These are phyloP conservation scores for Chimonanthus salicifolius DNA, from an alignment of 164 flowering plant genomes.

Conservation along the genomic window DNA sequence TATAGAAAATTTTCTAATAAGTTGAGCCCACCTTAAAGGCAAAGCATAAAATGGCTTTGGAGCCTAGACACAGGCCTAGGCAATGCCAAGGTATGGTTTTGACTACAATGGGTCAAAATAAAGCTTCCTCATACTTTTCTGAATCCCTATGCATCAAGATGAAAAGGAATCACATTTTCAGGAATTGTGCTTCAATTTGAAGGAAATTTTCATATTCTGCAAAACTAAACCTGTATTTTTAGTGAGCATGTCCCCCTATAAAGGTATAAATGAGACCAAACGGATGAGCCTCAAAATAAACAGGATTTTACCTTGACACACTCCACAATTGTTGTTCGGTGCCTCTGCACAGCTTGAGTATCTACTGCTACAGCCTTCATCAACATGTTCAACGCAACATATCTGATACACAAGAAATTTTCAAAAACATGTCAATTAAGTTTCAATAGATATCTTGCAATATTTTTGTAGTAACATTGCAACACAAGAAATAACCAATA, in stretches of 20 bases:
- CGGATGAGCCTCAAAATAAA: too few relatives aligned
- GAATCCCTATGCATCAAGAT: too few relatives aligned
- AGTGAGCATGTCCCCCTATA: background rate
- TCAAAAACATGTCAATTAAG: background rate
- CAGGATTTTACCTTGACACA: conserved; percentile 76
- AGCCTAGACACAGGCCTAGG: too few relatives aligned
- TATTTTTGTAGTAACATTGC: too few relatives aligned
- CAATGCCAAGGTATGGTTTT: too few relatives aligned
- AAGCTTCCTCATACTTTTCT: too few relatives aligned
- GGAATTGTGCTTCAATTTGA: background rate
- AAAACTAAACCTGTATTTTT: background rate
- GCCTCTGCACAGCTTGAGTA: conserved; percentile 97
- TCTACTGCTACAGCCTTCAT: conserved; percentile 85
- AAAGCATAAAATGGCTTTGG: too few relatives aligned
- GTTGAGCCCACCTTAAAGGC: too few relatives aligned
- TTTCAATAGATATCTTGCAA: too few relatives aligned
- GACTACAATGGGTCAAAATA: too few relatives aligned
- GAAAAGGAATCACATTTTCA: background rate
- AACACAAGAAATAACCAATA: too few relatives aligned
- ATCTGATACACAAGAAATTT: conserved; percentile 38
- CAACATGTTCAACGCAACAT: conserved; percentile 98
- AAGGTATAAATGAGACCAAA: background rate
- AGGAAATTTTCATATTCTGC: background rate
- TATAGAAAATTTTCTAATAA: too few relatives aligned
- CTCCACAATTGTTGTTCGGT: conserved; percentile 91